Conservation (phyloP, 805 yeast species). For the Lipomyces kockii region DNA sequence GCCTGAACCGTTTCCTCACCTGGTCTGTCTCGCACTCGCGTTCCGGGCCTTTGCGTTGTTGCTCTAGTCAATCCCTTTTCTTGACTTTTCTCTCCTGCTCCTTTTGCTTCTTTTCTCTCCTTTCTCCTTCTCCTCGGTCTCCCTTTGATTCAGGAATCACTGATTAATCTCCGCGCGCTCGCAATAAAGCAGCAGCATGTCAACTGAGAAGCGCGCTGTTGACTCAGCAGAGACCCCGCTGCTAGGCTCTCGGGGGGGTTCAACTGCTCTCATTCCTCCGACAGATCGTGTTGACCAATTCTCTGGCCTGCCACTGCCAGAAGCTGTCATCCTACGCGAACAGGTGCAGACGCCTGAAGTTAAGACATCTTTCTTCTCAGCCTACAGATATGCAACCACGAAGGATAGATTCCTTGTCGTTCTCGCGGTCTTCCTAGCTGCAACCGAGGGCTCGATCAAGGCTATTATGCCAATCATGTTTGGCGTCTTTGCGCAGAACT, state of each 20-base stretch:
- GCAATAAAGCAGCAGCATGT: background rate
- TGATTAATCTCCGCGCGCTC: background rate
- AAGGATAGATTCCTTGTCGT: slow-evolving; percentile 40
- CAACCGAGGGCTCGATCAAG: slow-evolving; percentile 48
- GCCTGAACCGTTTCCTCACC: background rate
- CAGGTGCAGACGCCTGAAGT: slow-evolving; percentile 40
- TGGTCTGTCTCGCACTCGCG: background rate
- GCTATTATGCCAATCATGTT: slow-evolving; percentile 46
- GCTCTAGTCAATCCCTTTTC: background rate
- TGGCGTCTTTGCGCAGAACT: slow-evolving; percentile 48
- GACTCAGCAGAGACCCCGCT: slow-evolving; percentile 6
- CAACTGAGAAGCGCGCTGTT: background rate
- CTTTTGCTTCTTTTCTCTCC: background rate
- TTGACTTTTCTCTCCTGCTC: background rate
- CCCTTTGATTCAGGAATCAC: background rate
- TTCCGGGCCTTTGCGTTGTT: background rate
- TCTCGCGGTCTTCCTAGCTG: slow-evolving; percentile 44
- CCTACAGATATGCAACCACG: slow-evolving; percentile 46
- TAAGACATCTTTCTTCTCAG: slow-evolving; percentile 39
- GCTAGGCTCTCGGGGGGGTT: slow-evolving; percentile 5
- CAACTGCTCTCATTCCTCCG: slow-evolving; percentile 4
- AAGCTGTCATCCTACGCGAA: slow-evolving; percentile 44
- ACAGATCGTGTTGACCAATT: slow-evolving; percentile 33
- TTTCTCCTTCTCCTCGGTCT: background rate
- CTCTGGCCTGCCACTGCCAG: slow-evolving; percentile 41